Base-by-base conservation (phyloP, 768 basidiomycete genomes). In the Mrakia blollopis region DNA sequence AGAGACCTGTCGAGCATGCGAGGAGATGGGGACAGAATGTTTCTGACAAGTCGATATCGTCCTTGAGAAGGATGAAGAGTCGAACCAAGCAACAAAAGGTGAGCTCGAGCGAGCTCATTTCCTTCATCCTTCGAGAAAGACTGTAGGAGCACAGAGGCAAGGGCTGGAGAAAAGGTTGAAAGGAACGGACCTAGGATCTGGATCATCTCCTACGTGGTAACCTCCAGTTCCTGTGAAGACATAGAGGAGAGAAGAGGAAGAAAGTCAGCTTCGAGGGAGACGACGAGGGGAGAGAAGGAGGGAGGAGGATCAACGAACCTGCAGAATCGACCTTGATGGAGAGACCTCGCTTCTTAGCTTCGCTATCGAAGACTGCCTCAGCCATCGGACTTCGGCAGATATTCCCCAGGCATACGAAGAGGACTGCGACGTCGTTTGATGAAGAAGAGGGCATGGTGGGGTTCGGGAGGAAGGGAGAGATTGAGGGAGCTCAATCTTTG, bases 391-490 rank as follows among this genome's bases (percentile, higher is more conserved):
- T n/a, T n/a, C 35, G 67, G 21, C 37, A 54, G 32, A 67, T 61
- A 21, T 41, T 67, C 9, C 74, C 75, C 7, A 77, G 76, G 61
- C 76, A 77, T 37, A 77, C 76, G 32, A 77, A 77, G 50, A 77
- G 70, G 44, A 77, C 44, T 0, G 74, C 68, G 5, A 68, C 21
- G 13, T 30, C 28, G 5, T 32, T 23, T 1, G 70, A 50, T 0
- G 54, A 52, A 44, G 54, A 54, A 44, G 68, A 52, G n/a, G 68
- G 30, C 41, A 70, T 70, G 30, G 32, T n/a, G 9, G 28, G 23
- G 3, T 35, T 14, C 2, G 18, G 35, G 23, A 11, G 9, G 63
- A 21, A 35, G 11, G 63, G 8, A 21, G 32, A 35, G 63, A 35
- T 10, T 13, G 62, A 65, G n/a, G 6, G 61, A 50, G 47, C 47